Conservation (phyloP, 768 basidiomycete genomes). For the Lactarius trivialis region DNA sequence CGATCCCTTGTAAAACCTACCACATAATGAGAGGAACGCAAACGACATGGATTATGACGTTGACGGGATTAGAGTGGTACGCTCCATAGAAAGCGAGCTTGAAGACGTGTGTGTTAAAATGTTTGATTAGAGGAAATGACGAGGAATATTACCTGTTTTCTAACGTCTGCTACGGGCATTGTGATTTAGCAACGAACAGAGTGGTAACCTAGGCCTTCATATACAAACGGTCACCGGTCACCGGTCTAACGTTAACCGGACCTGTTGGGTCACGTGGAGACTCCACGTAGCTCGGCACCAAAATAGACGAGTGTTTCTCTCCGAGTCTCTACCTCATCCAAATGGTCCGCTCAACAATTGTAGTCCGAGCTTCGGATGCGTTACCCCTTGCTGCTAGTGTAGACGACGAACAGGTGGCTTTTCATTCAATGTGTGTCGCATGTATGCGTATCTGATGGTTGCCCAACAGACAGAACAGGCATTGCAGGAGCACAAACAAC, state of each 20-base stretch:
- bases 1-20: conserved; percentile 35
- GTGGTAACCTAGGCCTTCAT: too few species aligned
- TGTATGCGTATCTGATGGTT: not conserved
- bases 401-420: conserved; percentile 87
- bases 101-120: not conserved
- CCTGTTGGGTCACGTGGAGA: not conserved
- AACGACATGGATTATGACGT: conserved; percentile 78
- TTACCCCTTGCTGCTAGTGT: conserved; percentile 92
- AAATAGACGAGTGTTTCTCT: not conserved
- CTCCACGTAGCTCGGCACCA: not conserved
- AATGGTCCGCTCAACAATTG: conserved; percentile 86
- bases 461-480: conserved; percentile 76
- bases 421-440: not conserved
- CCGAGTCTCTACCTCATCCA: not conserved
- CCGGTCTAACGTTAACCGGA: too few species aligned
- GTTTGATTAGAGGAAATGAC: conserved; percentile 11
- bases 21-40: conserved; percentile 83
- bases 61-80: conserved; percentile 80
- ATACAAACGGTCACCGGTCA: too few species aligned
- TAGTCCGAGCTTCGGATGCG: conserved; percentile 79
- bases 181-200: not conserved
- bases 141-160: conserved; percentile 49
- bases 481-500: conserved; percentile 96
- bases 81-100: conserved; percentile 91
- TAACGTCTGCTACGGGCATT: conserved; percentile 38